These are phyloP conservation scores for Fusarium chaquense DNA, from an alignment of 2,329 filamentous ascomycete species.

Conservation along the genomic window DNA sequence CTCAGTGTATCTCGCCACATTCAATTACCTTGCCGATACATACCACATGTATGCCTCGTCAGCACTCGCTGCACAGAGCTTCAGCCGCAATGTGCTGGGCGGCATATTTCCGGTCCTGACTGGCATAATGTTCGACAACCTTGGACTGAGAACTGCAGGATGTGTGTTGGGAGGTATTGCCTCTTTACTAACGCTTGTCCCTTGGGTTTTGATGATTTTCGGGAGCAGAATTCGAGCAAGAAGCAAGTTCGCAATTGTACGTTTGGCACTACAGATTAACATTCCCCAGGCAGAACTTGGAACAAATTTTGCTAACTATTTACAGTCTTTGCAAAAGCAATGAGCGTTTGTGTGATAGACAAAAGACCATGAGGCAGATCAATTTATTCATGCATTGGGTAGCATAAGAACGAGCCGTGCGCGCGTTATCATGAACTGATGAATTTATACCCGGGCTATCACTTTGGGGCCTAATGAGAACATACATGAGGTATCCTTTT, in stretches of 20 bases:
- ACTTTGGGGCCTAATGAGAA: background rate
- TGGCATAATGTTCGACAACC: constrained; percentile 74
- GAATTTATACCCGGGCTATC: constrained; percentile 8
- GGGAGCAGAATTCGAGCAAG: constrained; percentile 80
- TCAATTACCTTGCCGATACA: constrained; percentile 92
- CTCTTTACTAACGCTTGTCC: constrained; percentile 77
- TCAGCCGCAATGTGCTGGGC: constrained; percentile 85
- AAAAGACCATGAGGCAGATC: background rate
- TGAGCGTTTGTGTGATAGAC: background rate
- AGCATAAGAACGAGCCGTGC: background rate
- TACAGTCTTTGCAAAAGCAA: constrained; percentile 42
- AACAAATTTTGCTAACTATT: constrained; percentile 1
- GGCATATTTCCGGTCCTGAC: constrained; percentile 86
- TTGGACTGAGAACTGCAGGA: constrained; percentile 78
- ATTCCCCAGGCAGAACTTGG: background rate
- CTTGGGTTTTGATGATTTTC: constrained; percentile 85
- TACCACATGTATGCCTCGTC: constrained; percentile 89
- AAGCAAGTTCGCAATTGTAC: constrained; percentile 79
- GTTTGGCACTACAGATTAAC: constrained; percentile 28
- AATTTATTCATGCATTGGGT: background rate
- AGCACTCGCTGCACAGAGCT: constrained; percentile 86
- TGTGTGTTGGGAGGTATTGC: constrained; percentile 82
- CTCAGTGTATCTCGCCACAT: constrained; percentile 86
- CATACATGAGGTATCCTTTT: background rate
- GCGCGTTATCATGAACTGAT: background rate